A percentile compares a stretch with the other conserved stretches of the same genome.
Evolutionary conservation across 2,329 filamentous ascomycete species (phyloP).

Genomic region (Tympanopsis confertula): DNA sequence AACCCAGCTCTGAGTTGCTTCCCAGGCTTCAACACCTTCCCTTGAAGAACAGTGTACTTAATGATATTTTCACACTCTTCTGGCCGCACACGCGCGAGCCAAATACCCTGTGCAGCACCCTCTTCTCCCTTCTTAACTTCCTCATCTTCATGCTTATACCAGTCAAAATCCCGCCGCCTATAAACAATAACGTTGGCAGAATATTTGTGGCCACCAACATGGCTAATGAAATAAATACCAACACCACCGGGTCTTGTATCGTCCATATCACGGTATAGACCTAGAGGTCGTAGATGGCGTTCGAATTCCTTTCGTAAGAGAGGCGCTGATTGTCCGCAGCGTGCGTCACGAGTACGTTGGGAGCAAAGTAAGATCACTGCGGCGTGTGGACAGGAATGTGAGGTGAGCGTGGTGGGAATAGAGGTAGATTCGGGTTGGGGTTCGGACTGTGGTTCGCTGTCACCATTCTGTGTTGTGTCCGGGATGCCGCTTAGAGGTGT

Average conservation of each 20-base stretch:
- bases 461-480: neutral
- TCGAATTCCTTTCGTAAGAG: constrained; percentile 52
- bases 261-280: constrained; percentile 51
- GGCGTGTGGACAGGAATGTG: constrained; percentile 48
- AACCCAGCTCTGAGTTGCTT: constrained; percentile 51
- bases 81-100: constrained; percentile 12
- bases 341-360: constrained; percentile 55
- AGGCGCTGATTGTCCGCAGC: constrained; percentile 57
- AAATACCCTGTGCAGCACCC: constrained; percentile 10
- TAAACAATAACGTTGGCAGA: constrained; percentile 58
- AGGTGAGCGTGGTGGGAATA: constrained; percentile 19
- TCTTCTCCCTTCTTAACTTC: constrained; percentile 9
- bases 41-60: constrained; percentile 51
- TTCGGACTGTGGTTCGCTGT: neutral
- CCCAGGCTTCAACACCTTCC: constrained; percentile 55
- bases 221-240: constrained; percentile 59
- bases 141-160: neutral
- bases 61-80: constrained; percentile 39
- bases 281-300: constrained; percentile 50
- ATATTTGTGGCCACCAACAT: constrained; percentile 60
- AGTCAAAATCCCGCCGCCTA: constrained; percentile 15
- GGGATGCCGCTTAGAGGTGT: constrained; percentile 7
- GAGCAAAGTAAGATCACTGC: constrained; percentile 59
- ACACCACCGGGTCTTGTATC: constrained; percentile 54
- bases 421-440: constrained; percentile 1